Percentiles rank a stretch among this genome's conserved stretches.
Evolutionary conservation across 1,284 basidiomycete species (phyloP).

Genomic region (Porogramme epimiltina): DNA sequence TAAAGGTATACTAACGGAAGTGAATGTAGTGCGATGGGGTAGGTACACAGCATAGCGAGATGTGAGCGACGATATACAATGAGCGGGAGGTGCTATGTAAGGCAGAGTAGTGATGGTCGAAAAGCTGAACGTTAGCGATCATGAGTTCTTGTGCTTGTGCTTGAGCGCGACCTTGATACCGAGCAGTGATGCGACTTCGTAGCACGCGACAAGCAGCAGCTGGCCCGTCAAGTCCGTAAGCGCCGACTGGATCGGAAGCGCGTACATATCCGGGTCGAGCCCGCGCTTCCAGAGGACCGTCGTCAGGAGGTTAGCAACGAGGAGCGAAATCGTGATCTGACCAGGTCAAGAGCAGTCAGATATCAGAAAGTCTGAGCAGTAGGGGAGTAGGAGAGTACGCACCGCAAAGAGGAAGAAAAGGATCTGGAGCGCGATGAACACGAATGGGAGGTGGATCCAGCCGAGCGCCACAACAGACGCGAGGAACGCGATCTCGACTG

Average conservation of each 20-base stretch:
- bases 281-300: conserved; percentile 80
- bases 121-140: neutral
- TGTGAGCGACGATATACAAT: neutral
- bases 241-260: conserved; percentile 89
- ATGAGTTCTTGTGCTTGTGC: conserved; percentile 9
- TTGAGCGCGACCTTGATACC: conserved; percentile 34
- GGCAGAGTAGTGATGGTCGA: too few relatives aligned
- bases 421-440: conserved; percentile 68
- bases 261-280: conserved; percentile 93
- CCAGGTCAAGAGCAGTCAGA: neutral
- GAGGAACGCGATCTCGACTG: conserved; percentile 78
- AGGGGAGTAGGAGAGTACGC: conserved; percentile 33
- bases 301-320: conserved; percentile 72
- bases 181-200: conserved; percentile 56
- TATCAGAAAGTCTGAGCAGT: neutral
- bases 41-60: neutral
- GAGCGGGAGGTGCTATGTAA: too few relatives aligned
- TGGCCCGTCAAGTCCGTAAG: conserved; percentile 93
- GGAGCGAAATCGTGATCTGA: conserved; percentile 72
- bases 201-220: conserved; percentile 76
- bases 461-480: conserved; percentile 63
- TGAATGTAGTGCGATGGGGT: neutral
- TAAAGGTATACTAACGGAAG: neutral
- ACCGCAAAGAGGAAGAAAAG: conserved; percentile 78
- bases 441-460: conserved; percentile 73